A percentile compares a stretch with the other conserved stretches of the same genome.
These are phyloP conservation scores for Corchorus olitorius DNA, from an alignment of 345 rosid genomes.

Conservation along the genomic window DNA sequence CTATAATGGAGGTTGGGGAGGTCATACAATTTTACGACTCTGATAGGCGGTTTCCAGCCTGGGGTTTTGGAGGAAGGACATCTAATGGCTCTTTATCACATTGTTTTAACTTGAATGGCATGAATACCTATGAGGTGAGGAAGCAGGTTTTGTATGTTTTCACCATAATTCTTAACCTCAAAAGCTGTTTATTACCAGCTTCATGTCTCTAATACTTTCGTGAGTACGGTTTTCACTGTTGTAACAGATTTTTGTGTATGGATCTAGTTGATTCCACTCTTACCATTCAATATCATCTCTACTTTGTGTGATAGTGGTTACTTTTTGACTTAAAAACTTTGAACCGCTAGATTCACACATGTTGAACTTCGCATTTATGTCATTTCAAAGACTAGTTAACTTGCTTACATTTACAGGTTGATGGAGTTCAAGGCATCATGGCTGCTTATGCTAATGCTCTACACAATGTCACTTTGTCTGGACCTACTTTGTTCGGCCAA, in stretches of 20 bases:
- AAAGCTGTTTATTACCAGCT: too few species aligned
- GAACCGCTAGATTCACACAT: neutral
- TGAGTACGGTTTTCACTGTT: too few species aligned
- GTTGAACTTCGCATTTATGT: neutral
- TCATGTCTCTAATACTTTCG: neutral
- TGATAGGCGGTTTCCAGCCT: too few species aligned
- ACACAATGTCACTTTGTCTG: constrained; percentile 56
- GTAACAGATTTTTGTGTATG: neutral
- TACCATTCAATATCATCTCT: neutral
- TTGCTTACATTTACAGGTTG: constrained; percentile 52
- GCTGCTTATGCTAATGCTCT: constrained; percentile 63
- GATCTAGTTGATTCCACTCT: neutral
- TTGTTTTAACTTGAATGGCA: constrained; percentile 75
- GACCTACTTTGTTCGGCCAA: constrained; percentile 70
- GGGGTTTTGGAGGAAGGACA: constrained; percentile 37
- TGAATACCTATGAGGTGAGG: constrained; percentile 61
- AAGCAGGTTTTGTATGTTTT: neutral
- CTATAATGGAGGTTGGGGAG: constrained; percentile 85
- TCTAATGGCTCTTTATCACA: constrained; percentile 60
- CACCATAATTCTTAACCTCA: neutral
- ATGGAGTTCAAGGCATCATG: constrained; percentile 85
- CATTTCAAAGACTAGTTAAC: neutral
- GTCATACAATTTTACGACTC: constrained; percentile 78
- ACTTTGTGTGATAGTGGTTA: neutral
- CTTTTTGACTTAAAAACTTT: neutral